phyloP scores from a whole-genome alignment of 352 stramenopile genomes.

The Pythium sp. region DNA sequence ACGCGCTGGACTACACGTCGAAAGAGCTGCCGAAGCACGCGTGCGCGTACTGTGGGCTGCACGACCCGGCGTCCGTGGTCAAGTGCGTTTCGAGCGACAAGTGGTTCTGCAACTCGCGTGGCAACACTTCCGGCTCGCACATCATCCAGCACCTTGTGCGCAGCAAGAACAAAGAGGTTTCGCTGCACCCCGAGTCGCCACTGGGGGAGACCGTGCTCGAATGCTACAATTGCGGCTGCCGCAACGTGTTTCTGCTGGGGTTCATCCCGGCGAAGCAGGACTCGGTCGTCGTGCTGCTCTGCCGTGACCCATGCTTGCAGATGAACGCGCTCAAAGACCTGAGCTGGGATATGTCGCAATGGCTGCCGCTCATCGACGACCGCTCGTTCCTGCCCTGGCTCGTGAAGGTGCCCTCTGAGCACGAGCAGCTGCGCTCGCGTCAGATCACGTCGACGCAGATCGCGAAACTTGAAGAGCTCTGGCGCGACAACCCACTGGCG shows the following conservation, averaged over 20 bases:
- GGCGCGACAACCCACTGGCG: conserved; percentile 96
- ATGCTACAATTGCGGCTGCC: conserved; percentile 99
- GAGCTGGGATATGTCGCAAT: conserved; percentile 99
- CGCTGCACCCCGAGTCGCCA: conserved; percentile 93
- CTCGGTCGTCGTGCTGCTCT: conserved; percentile 97
- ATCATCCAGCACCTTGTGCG: conserved; percentile 98
- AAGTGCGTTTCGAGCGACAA: conserved; percentile 95
- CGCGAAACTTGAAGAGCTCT: conserved; percentile 91
- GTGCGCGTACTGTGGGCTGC: conserved; percentile 97
- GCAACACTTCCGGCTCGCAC: conserved; percentile 93
- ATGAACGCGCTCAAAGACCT: conserved; percentile 98
- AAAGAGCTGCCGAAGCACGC: conserved; percentile 87
- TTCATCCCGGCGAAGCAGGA: conserved; percentile 97
- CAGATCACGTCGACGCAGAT: conserved; percentile 93
- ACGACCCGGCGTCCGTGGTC: conserved; percentile 95
- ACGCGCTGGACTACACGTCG: conserved; percentile 65
- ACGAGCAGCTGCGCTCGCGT: conserved; percentile 91
- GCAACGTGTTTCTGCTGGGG: conserved; percentile 98
- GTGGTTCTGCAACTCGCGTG: conserved; percentile 98
- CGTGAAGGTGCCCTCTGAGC: conserved; percentile 91
- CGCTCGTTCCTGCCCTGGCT: conserved; percentile 96
- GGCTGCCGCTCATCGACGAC: conserved; percentile 98
- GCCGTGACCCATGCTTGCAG: conserved; percentile 95
- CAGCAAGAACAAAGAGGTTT: conserved; percentile 89
- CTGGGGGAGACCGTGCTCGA: conserved; percentile 97